Evolutionary conservation across 1,284 basidiomycete species (phyloP).

Genomic region (Microbotryum violaceum): DNA sequence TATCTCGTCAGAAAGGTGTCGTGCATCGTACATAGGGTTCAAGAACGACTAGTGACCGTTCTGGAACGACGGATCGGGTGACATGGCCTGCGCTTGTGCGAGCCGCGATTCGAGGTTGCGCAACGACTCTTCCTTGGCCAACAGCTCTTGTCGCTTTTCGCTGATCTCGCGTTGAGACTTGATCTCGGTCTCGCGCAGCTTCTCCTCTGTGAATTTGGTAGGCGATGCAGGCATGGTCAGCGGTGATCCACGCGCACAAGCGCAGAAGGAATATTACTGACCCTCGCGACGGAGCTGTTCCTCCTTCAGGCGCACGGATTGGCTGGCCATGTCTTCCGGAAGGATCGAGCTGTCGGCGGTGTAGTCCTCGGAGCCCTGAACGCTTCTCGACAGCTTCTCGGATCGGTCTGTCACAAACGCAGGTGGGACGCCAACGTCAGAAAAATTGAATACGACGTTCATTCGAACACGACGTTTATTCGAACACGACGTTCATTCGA

Average conservation of each 20-base stretch:
- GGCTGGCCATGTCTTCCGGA: slow-evolving; percentile 92
- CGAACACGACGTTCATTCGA: no score
- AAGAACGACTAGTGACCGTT: no score
- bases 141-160: slow-evolving; percentile 92
- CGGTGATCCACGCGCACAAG: no score
- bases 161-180: slow-evolving; percentile 98
- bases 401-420: slow-evolving; percentile 63
- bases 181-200: slow-evolving; percentile 96
- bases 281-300: slow-evolving; percentile 90
- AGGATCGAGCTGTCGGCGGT: slow-evolving; percentile 50
- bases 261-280: slow-evolving; percentile 16
- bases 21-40: no score
- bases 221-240: neutral
- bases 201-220: slow-evolving; percentile 58
- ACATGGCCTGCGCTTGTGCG: slow-evolving; percentile 55
- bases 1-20: no score
- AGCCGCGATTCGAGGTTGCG: slow-evolving; percentile 84
- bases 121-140: slow-evolving; percentile 45
- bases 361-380: slow-evolving; percentile 55
- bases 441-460: no score
- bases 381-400: slow-evolving; percentile 91
- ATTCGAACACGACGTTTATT: no score
- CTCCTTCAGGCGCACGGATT: slow-evolving; percentile 94
- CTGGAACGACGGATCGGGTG: no score
- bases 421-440: neutral